A percentile compares a stretch with the other conserved stretches of the same genome.
Conservation (phyloP, 495 filamentous ascomycete species). For the Parathielavia hyrcaniae region DNA sequence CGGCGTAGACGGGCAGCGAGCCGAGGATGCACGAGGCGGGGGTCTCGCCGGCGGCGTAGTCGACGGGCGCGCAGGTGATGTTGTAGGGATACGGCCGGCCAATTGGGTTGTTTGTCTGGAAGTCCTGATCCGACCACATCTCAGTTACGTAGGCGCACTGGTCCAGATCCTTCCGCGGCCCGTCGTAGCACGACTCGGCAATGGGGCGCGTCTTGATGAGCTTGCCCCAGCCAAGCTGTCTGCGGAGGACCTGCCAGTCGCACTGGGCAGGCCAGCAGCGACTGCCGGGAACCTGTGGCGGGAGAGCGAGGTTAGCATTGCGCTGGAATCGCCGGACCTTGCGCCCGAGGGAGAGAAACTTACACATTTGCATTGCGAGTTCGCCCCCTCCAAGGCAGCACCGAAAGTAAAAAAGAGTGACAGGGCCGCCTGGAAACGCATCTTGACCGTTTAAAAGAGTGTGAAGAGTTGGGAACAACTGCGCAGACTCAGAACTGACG, state of each 20-base stretch:
- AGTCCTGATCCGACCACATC: conserved; percentile 14
- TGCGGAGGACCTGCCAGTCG: not conserved
- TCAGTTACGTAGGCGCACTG: conserved; percentile 4
- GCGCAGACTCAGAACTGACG: no score
- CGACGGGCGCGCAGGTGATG: conserved; percentile 15
- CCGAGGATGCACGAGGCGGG: conserved; percentile 13
- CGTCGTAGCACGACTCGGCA: conserved; percentile 17
- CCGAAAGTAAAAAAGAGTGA: conserved; percentile 5
- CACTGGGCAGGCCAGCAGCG: conserved; percentile 2
- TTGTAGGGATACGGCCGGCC: conserved; percentile 14
- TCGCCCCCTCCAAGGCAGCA: not conserved
- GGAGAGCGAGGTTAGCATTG: not conserved
- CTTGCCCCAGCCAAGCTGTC: conserved; percentile 7
- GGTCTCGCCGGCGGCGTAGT: conserved; percentile 7
- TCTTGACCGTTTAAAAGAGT: conserved; percentile 3
- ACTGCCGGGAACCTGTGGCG: conserved; percentile 5
- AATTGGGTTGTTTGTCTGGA: conserved; percentile 3
- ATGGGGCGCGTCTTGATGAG: conserved; percentile 12
- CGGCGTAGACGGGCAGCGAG: conserved; percentile 43
- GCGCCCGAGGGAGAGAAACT: not conserved
- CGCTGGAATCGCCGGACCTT: not conserved
- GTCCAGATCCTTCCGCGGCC: conserved; percentile 12
- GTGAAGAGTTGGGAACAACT: no score
- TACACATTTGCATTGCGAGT: conserved; percentile 10
- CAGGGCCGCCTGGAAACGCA: conserved; percentile 9